A percentile compares a stretch with the other conserved stretches of the same genome.
These are phyloP conservation scores for Dalechampia spathulata DNA, from an alignment of 441 rosid genomes.

Conservation along the genomic window DNA sequence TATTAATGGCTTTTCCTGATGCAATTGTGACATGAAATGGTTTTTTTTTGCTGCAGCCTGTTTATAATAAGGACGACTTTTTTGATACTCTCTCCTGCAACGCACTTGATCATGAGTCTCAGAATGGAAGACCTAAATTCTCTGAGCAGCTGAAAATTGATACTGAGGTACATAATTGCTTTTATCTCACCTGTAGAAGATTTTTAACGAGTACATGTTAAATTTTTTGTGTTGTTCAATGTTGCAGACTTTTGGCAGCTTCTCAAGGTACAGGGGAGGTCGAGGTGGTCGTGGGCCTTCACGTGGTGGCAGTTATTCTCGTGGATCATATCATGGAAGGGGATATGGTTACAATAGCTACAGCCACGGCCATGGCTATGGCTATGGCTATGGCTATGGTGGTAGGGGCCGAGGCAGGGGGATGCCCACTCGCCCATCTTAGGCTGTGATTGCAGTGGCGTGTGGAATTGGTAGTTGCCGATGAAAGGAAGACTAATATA, in stretches of 20 bases:
- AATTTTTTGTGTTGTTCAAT: conserved; percentile 1
- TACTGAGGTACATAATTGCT: conserved; percentile 49
- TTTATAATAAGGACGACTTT: conserved; percentile 83
- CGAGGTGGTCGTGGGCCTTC: conserved; percentile 53
- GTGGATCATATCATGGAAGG: conserved; percentile 51
- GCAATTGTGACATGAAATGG: background rate
- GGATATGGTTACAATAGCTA: conserved; percentile 29
- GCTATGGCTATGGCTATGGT: conserved; percentile 15
- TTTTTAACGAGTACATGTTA: background rate
- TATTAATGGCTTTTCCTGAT: background rate
- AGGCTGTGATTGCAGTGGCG: background rate
- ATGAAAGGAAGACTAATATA: conserved; percentile 8
- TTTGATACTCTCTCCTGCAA: conserved; percentile 72
- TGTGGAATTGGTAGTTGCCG: conserved; percentile 4
- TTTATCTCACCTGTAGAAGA: background rate
- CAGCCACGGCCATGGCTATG: conserved; percentile 20
- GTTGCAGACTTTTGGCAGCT: conserved; percentile 76
- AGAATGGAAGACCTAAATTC: conserved; percentile 63
- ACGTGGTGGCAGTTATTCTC: conserved; percentile 46
- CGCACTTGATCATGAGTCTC: conserved; percentile 41
- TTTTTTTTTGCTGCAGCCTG: conserved; percentile 39
- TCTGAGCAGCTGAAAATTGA: conserved; percentile 79
- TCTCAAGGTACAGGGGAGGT: conserved; percentile 60
- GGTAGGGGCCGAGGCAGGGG: conserved; percentile 32
- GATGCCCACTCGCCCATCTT: conserved; percentile 10